Base-by-base conservation (phyloP, 2,329 filamentous ascomycete species). In the Cytospora mali region DNA sequence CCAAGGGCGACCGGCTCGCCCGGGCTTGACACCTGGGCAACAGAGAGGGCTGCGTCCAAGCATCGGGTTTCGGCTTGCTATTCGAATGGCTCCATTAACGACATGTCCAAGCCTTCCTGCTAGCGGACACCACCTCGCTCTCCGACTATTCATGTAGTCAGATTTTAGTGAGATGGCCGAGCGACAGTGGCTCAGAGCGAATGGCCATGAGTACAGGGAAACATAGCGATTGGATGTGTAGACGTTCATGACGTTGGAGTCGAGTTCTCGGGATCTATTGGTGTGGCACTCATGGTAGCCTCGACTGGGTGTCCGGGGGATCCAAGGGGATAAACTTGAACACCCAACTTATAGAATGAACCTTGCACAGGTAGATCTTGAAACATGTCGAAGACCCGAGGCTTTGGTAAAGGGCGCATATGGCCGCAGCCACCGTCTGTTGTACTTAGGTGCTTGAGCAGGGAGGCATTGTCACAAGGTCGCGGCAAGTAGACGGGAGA, bases 131-230 rank as follows among this genome's bases (percentile, higher is more conserved):
- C 3, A 7, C 35, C 35, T 39, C 35, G n/a, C n/a, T n/a, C n/a
- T 6, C 16, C 35, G 33, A 16, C 13, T 6, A n/a, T 3, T 18
- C 9, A 4, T 51, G n/a, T 60, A 23, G 58, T 29, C 31, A 25
- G 48, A 31, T 39, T 39, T 39, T 39, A 39, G 35, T n/a, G 35
- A 18, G 4, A 39, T 39, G 16, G 35, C 14, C 16, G 35, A 6
- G 14, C 35, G 54, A 56, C 16, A 23, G 49, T 13, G 51, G 42
- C 53, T 55, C 39, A 61, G n/a, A 52, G 42, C 39, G 27, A 29
- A 50, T 55, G 57, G 57, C 57, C 21, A 46, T 31, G 33, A 48
- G 21, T 64, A 27, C 48, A 50, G 48, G 56, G 57, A 62, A 61
- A 21, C 25, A 28, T 16, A 31, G 49, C 35, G 53, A 61, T 57